A percentile compares a stretch with the other conserved stretches of the same genome.
phyloP scores from a whole-genome alignment of 2,329 filamentous ascomycete genomes.

The Elsinoe necatrix region DNA sequence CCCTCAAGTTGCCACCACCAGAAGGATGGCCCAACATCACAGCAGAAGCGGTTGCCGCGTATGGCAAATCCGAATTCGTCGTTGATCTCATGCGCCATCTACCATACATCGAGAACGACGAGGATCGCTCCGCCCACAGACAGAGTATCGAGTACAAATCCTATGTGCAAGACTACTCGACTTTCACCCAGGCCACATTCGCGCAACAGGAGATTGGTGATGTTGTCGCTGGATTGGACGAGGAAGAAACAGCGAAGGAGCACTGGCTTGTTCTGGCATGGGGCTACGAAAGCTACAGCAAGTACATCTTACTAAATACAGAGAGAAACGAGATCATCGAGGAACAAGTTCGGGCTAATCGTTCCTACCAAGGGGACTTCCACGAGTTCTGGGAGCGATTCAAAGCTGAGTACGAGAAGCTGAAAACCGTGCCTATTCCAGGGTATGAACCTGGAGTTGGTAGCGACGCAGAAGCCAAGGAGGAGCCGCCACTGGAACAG shows the following conservation, averaged over 20 bases:
- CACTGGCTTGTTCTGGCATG: neutral
- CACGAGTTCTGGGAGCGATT: neutral
- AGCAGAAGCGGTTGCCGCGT: neutral
- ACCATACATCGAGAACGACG: neutral
- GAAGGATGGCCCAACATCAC: constrained; percentile 2
- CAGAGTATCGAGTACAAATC: neutral
- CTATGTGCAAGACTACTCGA: neutral
- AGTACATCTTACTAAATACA: neutral
- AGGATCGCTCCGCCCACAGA: neutral
- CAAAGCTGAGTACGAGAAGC: neutral
- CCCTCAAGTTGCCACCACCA: neutral
- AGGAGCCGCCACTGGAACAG: neutral
- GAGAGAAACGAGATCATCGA: neutral
- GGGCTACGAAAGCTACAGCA: neutral
- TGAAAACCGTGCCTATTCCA: neutral
- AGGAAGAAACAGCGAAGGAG: neutral
- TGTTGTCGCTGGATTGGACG: neutral
- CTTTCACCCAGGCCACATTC: neutral
- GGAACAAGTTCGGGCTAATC: neutral
- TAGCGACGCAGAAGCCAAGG: neutral
- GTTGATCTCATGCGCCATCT: neutral
- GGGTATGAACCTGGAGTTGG: neutral
- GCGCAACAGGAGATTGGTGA: neutral
- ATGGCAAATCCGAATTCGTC: neutral
- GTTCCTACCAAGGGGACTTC: neutral